Evolutionary conservation across 305 asterid genomes (phyloP).

Genomic region (Fraxinus angustifolia): DNA sequence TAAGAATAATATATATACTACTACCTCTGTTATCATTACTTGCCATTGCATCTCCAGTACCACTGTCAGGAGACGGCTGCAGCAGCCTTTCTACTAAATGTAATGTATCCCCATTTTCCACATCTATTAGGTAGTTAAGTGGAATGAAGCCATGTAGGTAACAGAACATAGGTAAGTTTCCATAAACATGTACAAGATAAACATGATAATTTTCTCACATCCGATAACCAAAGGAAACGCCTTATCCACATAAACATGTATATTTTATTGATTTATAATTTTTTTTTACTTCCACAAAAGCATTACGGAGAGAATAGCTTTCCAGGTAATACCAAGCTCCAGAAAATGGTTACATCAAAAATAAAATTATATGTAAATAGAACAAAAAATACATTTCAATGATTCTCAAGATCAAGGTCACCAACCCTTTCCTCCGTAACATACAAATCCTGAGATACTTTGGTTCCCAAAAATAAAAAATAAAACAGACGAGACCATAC

Average conservation of each 20-base stretch:
- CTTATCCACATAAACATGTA: background rate
- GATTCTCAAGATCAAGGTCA: background rate
- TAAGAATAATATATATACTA: conserved; percentile 11
- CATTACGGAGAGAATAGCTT: background rate
- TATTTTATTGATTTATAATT: background rate
- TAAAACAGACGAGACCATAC: background rate
- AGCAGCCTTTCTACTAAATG: conserved; percentile 80
- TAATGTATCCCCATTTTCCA: conserved; percentile 79
- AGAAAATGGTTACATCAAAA: background rate
- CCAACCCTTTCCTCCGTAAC: background rate
- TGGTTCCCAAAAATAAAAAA: background rate
- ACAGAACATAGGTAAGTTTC: background rate
- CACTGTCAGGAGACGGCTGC: conserved; percentile 51
- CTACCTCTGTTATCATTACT: conserved; percentile 53
- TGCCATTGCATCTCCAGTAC: conserved; percentile 45
- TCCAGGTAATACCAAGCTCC: background rate
- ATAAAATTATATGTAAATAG: background rate
- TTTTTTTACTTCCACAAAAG: background rate
- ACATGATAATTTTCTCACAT: background rate
- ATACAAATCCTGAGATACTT: background rate
- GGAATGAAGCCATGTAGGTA: conserved; percentile 13
- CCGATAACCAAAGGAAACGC: background rate
- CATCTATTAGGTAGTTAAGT: conserved; percentile 57
- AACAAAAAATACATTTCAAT: background rate
- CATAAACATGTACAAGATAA: background rate